Conservation (phyloP, 345 rosid species). For the Eucalyptus virginea region DNA sequence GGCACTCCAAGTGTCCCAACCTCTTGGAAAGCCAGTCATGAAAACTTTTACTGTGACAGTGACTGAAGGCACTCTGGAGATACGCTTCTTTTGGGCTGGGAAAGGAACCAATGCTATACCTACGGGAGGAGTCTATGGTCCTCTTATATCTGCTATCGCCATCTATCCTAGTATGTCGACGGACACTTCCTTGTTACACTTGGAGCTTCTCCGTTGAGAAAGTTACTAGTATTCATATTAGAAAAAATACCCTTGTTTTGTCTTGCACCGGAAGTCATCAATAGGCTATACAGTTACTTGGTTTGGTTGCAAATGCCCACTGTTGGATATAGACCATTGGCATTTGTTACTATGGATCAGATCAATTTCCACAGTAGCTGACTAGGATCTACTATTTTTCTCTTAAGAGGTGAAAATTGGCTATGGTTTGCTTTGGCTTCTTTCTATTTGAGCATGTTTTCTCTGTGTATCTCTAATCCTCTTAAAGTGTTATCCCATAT, state of each 20-base stretch:
- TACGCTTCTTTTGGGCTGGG: slow-evolving; percentile 50
- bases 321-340: not conserved
- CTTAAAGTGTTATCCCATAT: too few species aligned
- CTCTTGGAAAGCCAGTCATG: slow-evolving; percentile 9
- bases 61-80: slow-evolving; percentile 23
- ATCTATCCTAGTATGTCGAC: not conserved
- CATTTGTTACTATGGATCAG: not conserved
- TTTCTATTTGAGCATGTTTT: not conserved
- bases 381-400: not conserved
- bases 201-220: not conserved
- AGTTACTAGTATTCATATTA: not conserved
- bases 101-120: slow-evolving; percentile 50
- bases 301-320: not conserved
- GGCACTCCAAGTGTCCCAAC: too few species aligned
- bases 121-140: slow-evolving; percentile 35
- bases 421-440: not conserved
- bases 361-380: not conserved
- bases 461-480: not conserved
- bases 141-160: slow-evolving; percentile 58
- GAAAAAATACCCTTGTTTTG: not conserved
- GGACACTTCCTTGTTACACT: not conserved
- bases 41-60: slow-evolving; percentile 5
- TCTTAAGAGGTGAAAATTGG: not conserved
- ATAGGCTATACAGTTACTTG: not conserved
- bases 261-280: not conserved